Base-by-base conservation (phyloP, 306 rosid genomes). In the Luffa aegyptiaca region DNA sequence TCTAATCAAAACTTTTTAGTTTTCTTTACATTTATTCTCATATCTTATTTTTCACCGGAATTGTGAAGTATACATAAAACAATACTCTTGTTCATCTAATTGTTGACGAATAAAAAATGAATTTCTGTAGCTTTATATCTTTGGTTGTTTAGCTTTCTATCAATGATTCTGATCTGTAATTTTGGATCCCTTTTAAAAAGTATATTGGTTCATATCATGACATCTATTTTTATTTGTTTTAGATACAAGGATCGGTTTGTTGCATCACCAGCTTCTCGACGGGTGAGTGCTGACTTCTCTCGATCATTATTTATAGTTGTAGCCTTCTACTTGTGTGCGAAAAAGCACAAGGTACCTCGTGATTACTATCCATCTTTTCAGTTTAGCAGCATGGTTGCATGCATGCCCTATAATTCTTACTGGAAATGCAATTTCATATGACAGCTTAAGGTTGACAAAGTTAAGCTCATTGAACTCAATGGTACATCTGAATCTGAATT, bases 401-500 rank as follows among this genome's bases (percentile, higher is more conserved):
- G 17, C 10, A 8, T 12, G 18, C 20, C 39, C 61, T 17, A 16
- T 72, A 39, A 37, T 58, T 74, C 49, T 75, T 48, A 68, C 64
- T 17, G 26, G 17, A 39, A 49, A 16, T 45, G 51, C 21, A 35
- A 78, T 7, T 51, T 68, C 75, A 46, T 84, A 83, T 76, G 86
- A 78, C 88, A 95, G 99, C 86, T 95, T 9, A 95, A 88, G 81
- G 91, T 91, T 17, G 99, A 93, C 86, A 95, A 93, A 86, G 42
- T 90, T 55, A 93, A 89, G 86, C 80, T 95, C 58, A 93, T 91
- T 80, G 98, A 94, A 82, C 90, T 88, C n/a, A 88, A 92, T 80
- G 97, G 97, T 56, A 87, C 97, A 46, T 90, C 93, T 80, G 98
- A 94, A 86, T 79, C 93, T 16, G 98, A 94, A 72, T 94, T 94